phyloP scores from a whole-genome alignment of 1,284 basidiomycete genomes.

The Singerocomus rubriflavus region DNA sequence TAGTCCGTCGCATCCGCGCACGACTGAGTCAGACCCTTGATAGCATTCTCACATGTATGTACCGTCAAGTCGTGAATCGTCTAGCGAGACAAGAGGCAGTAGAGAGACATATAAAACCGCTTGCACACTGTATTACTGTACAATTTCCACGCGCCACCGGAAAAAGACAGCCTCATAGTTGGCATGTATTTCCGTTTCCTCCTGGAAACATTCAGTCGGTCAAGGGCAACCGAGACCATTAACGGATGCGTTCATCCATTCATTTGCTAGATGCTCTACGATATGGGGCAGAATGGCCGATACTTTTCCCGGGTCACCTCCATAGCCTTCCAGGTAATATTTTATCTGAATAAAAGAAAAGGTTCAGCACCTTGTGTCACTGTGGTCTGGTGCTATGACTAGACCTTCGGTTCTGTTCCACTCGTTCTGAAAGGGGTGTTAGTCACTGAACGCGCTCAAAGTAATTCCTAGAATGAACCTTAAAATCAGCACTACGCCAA shows the following conservation, averaged over 20 bases:
- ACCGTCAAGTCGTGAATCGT: too few relatives aligned
- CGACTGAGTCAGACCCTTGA: too few relatives aligned
- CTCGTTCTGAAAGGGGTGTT: constrained; percentile 54
- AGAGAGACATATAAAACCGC: too few relatives aligned
- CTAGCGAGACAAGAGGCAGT: too few relatives aligned
- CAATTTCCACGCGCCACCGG: too few relatives aligned
- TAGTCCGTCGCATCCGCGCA: too few relatives aligned
- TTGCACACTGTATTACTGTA: background rate
- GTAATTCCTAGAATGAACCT: constrained; percentile 41
- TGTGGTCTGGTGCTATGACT: background rate
- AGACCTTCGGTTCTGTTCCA: constrained; percentile 85
- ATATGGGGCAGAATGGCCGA: constrained; percentile 47
- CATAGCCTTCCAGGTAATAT: constrained; percentile 77
- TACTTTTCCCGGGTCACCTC: constrained; percentile 46
- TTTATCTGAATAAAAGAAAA: constrained; percentile 55
- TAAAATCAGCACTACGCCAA: constrained; percentile 60
- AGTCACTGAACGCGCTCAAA: background rate
- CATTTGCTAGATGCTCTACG: constrained; percentile 54
- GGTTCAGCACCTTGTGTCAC: background rate
- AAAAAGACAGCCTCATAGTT: background rate
- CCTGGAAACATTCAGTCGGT: background rate
- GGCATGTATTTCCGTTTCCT: background rate
- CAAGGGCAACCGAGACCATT: constrained; percentile 50
- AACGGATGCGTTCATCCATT: constrained; percentile 66
- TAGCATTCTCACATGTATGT: too few relatives aligned